phyloP scores from a whole-genome alignment of 352 stramenopile genomes.

The Phytophthora rubi region DNA sequence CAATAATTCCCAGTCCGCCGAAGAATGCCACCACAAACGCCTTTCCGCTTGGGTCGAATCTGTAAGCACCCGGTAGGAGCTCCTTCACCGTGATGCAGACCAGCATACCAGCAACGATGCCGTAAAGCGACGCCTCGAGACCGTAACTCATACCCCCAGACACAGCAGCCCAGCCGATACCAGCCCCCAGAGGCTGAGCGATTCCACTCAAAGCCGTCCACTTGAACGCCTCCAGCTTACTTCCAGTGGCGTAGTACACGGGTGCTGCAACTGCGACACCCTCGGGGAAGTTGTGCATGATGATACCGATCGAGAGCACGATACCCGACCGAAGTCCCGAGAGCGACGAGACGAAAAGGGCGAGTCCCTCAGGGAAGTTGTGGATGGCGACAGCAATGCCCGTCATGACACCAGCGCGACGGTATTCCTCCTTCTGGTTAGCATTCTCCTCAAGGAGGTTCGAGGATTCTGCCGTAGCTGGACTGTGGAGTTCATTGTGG shows the following conservation, averaged over 20 bases:
- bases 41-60: conserved; percentile 89
- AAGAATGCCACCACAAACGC: conserved; percentile 89
- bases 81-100: conserved; percentile 93
- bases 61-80: conserved; percentile 91
- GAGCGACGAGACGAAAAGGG: conserved; percentile 94
- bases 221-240: conserved; percentile 91
- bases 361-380: conserved; percentile 97
- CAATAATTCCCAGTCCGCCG: conserved; percentile 89
- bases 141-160: conserved; percentile 63
- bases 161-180: conserved; percentile 69
- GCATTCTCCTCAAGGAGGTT: conserved; percentile 25
- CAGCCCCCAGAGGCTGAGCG: conserved; percentile 91
- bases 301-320: conserved; percentile 95
- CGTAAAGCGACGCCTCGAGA: conserved; percentile 91
- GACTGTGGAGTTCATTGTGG: neutral
- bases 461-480: conserved; percentile 23
- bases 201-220: conserved; percentile 91
- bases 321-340: conserved; percentile 89
- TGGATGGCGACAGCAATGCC: conserved; percentile 96
- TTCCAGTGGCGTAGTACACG: conserved; percentile 97
- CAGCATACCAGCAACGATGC: conserved; percentile 93
- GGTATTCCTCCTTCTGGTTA: conserved; percentile 55
- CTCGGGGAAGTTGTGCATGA: conserved; percentile 98
- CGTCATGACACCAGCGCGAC: conserved; percentile 91
- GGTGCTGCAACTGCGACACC: conserved; percentile 95